Percentiles rank a stretch among this genome's conserved stretches.
Evolutionary conservation across 306 rosid genomes (phyloP).

Genomic region (Citrullus mucosospermus): DNA sequence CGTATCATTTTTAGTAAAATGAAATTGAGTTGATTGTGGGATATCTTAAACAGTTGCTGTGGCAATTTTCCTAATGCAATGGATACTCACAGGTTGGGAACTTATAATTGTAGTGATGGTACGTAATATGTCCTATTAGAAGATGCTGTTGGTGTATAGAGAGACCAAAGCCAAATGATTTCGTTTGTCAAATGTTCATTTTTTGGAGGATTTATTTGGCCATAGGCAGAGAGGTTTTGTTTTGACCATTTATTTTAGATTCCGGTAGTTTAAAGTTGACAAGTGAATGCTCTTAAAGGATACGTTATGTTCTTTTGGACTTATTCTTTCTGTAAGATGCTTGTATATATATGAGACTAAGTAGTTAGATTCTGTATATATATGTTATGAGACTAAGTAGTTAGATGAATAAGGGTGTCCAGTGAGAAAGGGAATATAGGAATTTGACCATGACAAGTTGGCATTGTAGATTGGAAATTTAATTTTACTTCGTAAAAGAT

Average conservation of each 20-base stretch:
- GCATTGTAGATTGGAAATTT: neutral
- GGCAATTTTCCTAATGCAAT: neutral
- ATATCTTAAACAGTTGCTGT: neutral
- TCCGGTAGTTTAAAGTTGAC: neutral
- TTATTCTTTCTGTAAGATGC: neutral
- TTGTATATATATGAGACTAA: neutral
- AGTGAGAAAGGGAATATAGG: no score
- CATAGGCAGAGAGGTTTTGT: neutral
- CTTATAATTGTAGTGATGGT: neutral
- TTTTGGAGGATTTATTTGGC: slow-evolving; percentile 1
- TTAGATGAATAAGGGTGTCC: neutral
- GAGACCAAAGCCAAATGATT: neutral
- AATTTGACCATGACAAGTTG: neutral
- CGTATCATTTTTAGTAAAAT: neutral
- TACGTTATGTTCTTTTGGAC: neutral
- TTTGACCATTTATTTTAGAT: neutral
- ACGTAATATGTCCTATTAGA: neutral
- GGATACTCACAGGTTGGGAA: neutral
- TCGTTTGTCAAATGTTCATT: neutral
- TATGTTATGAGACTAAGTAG: neutral
- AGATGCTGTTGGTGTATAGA: neutral
- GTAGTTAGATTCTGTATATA: neutral
- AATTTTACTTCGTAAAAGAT: neutral
- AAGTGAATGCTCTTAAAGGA: neutral
- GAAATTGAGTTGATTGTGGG: neutral